Base-by-base conservation (phyloP, 1,284 basidiomycete genomes). In the Ceratobasidium sp. region DNA sequence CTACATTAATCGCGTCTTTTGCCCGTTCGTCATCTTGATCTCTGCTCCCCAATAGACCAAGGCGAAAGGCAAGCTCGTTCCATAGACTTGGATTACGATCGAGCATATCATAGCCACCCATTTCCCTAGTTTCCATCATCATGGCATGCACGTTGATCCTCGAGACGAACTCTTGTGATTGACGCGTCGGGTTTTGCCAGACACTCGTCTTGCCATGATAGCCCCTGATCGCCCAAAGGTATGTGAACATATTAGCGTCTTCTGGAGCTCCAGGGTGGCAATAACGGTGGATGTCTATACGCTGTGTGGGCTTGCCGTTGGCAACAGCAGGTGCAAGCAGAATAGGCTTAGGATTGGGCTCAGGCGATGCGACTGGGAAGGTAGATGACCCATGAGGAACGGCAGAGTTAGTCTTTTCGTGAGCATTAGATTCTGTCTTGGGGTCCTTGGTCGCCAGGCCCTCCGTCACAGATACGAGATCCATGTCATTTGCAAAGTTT, bases 91-190 rank as follows among this genome's bases (percentile, higher is more conserved):
- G 64, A 21, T 39, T 55, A 32, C 26, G 48, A n/a, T 43, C 21
- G n/a, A 67, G 36, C 34, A 39, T 36, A 55, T 34, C 64, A n/a
- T 53, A 21, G 10, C 64, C 64, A 12, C 64, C 64, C 16, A 67
- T 34, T 23, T n/a, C 3, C 46, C 21, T 55, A 16, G 52, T 55
- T 16, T 34, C 9, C n/a, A 52, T 39, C 16, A 32, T 48, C 64
- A 67, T 10, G 10, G 26, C 26, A 12, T 53, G 50, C 23, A 55
- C 14, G 50, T 55, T 48, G 28, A 43, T 50, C 9, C 16, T 53
- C 9, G 61, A 48, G 9, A 64, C 21, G 32, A 50, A 32, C 32
- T 48, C 18, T 23, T 48, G 45, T 5, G 61, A 32, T n/a, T 12
- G 28, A 2, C 21, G 32, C 16, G 23, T 16, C 36, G 50, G 21